Conservation (phyloP, 148 eudicot species). For the Beta vulgaris region DNA sequence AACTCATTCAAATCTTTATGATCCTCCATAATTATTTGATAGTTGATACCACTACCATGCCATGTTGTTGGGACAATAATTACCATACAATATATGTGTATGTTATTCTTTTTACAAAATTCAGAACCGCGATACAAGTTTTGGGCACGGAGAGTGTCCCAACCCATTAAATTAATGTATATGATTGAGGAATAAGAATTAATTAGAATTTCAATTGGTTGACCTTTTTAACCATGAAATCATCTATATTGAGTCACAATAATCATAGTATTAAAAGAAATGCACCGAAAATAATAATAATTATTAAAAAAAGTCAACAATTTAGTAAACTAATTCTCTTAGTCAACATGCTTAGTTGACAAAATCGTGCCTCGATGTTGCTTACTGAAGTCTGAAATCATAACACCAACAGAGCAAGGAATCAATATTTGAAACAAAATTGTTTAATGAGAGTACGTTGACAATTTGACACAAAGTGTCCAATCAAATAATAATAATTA, state of each 20-base stretch:
- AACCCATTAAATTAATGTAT: conserved; percentile 15
- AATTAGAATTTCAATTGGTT: neutral
- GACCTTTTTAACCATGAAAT: conserved; percentile 15
- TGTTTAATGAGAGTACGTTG: neutral
- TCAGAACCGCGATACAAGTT: neutral
- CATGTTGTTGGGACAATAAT: conserved; percentile 17
- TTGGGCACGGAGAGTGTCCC: conserved; percentile 4
- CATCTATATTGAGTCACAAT: conserved; percentile 8
- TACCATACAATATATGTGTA: too few species aligned
- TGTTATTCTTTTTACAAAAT: too few species aligned
- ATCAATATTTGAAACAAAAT: neutral
- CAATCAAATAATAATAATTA: neutral
- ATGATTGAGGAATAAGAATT: neutral
- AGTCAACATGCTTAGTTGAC: conserved; percentile 1
- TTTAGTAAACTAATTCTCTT: conserved; percentile 10
- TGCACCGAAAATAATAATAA: neutral
- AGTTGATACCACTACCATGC: neutral
- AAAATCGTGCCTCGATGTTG: conserved; percentile 7
- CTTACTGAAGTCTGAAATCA: conserved; percentile 13
- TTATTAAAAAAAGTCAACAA: neutral
- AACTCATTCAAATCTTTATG: neutral
- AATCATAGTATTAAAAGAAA: neutral
- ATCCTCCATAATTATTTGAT: neutral
- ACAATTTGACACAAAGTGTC: neutral
- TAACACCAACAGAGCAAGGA: neutral